Base-by-base conservation (phyloP, 805 yeast genomes). In the Saccharomycopsis fibuligera region DNA sequence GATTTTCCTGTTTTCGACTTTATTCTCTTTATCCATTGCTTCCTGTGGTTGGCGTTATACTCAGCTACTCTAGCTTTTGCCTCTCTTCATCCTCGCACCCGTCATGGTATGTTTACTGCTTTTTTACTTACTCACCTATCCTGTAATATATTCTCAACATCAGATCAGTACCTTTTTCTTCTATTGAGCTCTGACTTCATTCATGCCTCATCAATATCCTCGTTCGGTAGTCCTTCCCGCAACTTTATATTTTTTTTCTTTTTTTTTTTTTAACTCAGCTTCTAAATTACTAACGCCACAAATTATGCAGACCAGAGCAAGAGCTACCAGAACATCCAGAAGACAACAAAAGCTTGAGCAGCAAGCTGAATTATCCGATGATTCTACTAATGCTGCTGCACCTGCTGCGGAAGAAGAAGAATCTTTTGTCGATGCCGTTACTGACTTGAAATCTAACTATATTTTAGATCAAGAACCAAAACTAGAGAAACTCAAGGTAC, bases 401-500 rank as follows among this genome's bases (percentile, higher is more conserved):
- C 19, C 9, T 3, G 5, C 35, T 21, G 21, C 21, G 9, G 33
- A 41, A 8, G 35, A 27, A 10, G 30, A 29, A 21, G 44, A 41
- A 16, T 22, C 24, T 16, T n/a, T n/a, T n/a, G n/a, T n/a, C n/a
- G n/a, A n/a, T n/a, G n/a, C n/a, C n/a, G n/a, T n/a, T n/a, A 29
- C 38, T 17, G 35, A 42, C 35, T 27, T 42, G 35, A 46, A 33
- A 19, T 24, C 45, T 30, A 8, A 24, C 6, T 52, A 52, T 29
- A 8, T 52, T 23, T 35, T 52, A 6, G 50, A 52, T 17, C 48
- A 52, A 29, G 55, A 52, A n/a, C 54, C 54, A 9, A 49, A 50
- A 24, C n/a, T 22, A 8, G 55, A 52, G 22, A 14, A 41, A 17
- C 21, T 42, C 3, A 51, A 51, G 27, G 51, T 48, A 33, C n/a